Evolutionary conservation across 805 yeast genomes (phyloP), one percentile per base, ranked within the genome.

Genomic region (Candida piceae): DNA sequence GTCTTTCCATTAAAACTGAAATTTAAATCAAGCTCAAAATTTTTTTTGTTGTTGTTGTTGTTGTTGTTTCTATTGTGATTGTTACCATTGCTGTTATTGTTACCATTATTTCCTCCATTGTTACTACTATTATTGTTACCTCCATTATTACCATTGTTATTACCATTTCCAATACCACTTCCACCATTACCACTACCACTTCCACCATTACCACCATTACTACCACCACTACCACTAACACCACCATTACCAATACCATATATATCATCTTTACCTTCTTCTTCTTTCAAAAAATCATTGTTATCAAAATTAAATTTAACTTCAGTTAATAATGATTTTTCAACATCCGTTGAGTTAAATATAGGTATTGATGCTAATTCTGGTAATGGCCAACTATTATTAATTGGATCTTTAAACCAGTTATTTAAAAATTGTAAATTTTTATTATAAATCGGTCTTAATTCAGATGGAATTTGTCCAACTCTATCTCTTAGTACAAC

Each of bases 401-500:
- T 40, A 4, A 60, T 17, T 16, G 60, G 46, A 53, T 51, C 45
- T 2, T 45, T 31, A 23, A 86, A 64, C 79, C 89, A 87, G 23
- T 70, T 70, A 1, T 67, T 61, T 35, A 89, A 64, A 50, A 76
- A 84, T 6, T 68, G 66, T 45, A 88, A 66, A 39, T 80, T 73
- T 46, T 79, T 80, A 27, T 76, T 67, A 57, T 82, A 86, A 16
- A 84, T 74, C 12, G 93, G 89, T 53, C 84, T 70, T 32, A 87
- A 57, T 50, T 80, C 93, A 0, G 87, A 81, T 2, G 96, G 93
- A 30, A 90, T 57, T 32, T 74, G 73, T 7, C 97, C 97, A 11
- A 83, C 87, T 41, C 80, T 70, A 45, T 84, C 95, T 49, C 96
- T 65, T 35, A 87, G 60, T 21, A 88, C 85, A 4, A 88, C 95